These are phyloP conservation scores for Trametes maxima DNA, from an alignment of 768 basidiomycete species.

Conservation along the genomic window DNA sequence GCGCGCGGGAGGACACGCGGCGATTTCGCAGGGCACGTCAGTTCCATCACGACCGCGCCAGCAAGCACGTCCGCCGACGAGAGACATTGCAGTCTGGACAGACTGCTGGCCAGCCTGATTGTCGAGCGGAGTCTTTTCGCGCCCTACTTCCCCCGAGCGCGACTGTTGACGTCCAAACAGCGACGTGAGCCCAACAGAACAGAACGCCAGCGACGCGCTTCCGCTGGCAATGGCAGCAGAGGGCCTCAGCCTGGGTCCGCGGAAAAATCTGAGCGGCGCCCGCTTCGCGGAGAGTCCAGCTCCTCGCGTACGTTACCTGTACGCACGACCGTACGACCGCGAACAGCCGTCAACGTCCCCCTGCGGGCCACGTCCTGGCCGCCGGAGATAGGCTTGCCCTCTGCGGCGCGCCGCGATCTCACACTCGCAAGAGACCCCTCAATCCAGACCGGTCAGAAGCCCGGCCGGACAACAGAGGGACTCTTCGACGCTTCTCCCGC, in stretches of 20 bases:
- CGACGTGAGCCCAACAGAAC: background rate
- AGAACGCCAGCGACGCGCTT: background rate
- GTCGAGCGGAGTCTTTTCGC: constrained; percentile 14
- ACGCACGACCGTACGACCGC: background rate
- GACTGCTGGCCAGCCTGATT: constrained; percentile 6
- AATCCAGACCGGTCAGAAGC: constrained; percentile 11
- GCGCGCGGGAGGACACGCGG: background rate
- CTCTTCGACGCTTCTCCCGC: constrained; percentile 6
- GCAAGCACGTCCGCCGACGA: constrained; percentile 12
- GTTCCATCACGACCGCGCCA: constrained; percentile 5
- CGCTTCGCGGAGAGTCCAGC: constrained; percentile 1
- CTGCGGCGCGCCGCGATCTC: background rate
- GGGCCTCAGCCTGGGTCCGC: constrained; percentile 4
- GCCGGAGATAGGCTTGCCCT: constrained; percentile 13
- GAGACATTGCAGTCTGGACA: background rate
- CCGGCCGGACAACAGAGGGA: constrained; percentile 5
- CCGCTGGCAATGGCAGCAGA: background rate
- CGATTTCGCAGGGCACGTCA: constrained; percentile 4
- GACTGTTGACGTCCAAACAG: background rate
- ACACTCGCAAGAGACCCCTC: background rate
- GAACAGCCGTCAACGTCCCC: background rate
- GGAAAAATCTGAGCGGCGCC: background rate
- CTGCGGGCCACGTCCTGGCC: background rate
- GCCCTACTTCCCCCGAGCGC: background rate
- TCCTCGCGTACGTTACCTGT: background rate